Evolutionary conservation across 2,329 filamentous ascomycete genomes (phyloP).

Genomic region (Fusarium albosuccineum): DNA sequence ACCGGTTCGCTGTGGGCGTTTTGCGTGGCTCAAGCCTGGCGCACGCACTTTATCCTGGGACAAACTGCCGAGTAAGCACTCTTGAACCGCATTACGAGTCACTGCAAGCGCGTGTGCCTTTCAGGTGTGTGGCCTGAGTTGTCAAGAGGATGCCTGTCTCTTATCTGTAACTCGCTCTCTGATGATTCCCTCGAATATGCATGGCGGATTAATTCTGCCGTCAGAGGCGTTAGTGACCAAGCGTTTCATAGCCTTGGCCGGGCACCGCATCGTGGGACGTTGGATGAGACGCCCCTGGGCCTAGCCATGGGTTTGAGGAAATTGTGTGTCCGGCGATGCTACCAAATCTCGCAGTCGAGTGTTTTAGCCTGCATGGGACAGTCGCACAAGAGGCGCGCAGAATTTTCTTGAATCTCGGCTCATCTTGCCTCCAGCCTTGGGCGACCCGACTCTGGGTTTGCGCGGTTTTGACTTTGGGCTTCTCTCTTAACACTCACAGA

Average conservation of each 20-base stretch:
- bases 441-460: neutral
- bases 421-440: slow-evolving; percentile 14
- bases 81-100: neutral
- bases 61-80: neutral
- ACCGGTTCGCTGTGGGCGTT: slow-evolving; percentile 11
- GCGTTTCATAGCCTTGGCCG: slow-evolving; percentile 43
- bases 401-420: slow-evolving; percentile 13
- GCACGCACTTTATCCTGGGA: slow-evolving; percentile 20
- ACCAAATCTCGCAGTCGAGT: slow-evolving; percentile 23
- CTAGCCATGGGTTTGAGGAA: slow-evolving; percentile 36
- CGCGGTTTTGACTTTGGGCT: slow-evolving; percentile 1
- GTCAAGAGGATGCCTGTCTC: slow-evolving; percentile 1
- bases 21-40: slow-evolving; percentile 10
- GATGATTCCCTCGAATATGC: slow-evolving; percentile 16
- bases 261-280: slow-evolving; percentile 29
- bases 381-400: slow-evolving; percentile 13
- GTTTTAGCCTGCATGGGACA: slow-evolving; percentile 6
- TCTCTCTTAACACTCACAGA: neutral
- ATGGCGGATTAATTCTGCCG: slow-evolving; percentile 30
- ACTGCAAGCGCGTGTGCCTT: slow-evolving; percentile 5
- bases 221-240: slow-evolving; percentile 27
- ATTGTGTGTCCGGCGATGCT: slow-evolving; percentile 38
- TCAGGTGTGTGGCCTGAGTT: neutral
- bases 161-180: neutral
- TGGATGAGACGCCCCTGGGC: slow-evolving; percentile 31